Evolutionary conservation across 768 basidiomycete species (phyloP).

Genomic region (Boletus vinaceobasis): DNA sequence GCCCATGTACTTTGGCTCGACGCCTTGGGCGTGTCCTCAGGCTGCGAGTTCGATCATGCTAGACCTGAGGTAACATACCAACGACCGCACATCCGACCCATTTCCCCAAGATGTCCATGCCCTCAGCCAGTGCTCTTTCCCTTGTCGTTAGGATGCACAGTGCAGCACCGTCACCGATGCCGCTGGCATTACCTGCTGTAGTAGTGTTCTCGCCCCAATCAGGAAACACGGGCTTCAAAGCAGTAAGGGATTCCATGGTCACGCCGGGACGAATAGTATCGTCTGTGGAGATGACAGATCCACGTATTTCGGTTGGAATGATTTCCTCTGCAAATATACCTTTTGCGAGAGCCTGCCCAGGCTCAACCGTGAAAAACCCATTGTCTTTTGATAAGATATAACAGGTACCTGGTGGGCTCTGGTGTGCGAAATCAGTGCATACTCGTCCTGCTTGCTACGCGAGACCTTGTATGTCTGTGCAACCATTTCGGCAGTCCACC

Average conservation of each 20-base stretch:
- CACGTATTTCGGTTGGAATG: constrained; percentile 76
- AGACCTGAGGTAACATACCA: constrained; percentile 42
- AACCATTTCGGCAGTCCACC: constrained; percentile 93
- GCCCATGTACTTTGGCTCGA: constrained; percentile 77
- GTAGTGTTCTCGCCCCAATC: constrained; percentile 69
- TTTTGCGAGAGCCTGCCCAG: constrained; percentile 51
- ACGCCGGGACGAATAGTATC: constrained; percentile 88
- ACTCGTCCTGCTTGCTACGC: constrained; percentile 83
- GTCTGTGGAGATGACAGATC: constrained; percentile 63
- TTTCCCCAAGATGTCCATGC: constrained; percentile 78
- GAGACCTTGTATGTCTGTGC: constrained; percentile 75
- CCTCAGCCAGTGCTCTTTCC: constrained; percentile 68
- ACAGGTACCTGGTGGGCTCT: constrained; percentile 61
- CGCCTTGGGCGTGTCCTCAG: constrained; percentile 41
- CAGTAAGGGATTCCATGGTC: constrained; percentile 69
- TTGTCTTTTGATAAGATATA: background rate
- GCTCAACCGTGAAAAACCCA: background rate
- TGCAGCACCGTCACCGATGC: constrained; percentile 91
- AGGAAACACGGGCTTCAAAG: constrained; percentile 85
- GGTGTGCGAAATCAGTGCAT: constrained; percentile 83
- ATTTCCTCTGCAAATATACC: constrained; percentile 88
- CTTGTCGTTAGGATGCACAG: constrained; percentile 80
- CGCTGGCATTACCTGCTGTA: constrained; percentile 84
- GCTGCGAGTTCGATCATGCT: background rate
- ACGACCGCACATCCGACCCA: constrained; percentile 76